These are phyloP conservation scores for Breynia disticha DNA, from an alignment of 441 rosid genomes.

Conservation along the genomic window DNA sequence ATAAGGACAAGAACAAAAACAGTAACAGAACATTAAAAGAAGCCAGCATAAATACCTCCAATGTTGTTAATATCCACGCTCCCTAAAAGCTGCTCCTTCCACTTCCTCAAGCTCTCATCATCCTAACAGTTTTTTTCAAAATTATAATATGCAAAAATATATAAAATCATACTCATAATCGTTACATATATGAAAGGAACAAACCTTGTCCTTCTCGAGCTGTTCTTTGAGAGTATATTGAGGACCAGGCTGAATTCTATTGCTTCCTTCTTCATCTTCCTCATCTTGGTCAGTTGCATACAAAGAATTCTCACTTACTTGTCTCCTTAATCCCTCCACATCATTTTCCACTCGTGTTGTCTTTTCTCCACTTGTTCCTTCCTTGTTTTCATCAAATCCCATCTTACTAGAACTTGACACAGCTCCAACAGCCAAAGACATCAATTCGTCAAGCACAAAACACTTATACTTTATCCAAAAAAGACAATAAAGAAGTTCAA, in stretches of 20 bases:
- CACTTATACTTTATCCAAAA: no score
- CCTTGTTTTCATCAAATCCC: slow-evolving; percentile 43
- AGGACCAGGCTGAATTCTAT: slow-evolving; percentile 60
- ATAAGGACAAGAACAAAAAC: no score
- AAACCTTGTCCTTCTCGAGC: slow-evolving; percentile 59
- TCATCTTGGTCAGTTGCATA: slow-evolving; percentile 41
- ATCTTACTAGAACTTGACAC: slow-evolving; percentile 41
- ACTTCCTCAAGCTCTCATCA: slow-evolving; percentile 79
- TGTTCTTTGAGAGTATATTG: slow-evolving; percentile 63
- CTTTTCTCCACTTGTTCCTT: slow-evolving; percentile 21
- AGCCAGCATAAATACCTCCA: slow-evolving; percentile 36
- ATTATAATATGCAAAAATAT: no score
- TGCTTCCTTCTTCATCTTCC: slow-evolving; percentile 34
- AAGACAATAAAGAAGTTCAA: neutral
- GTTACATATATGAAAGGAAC: neutral
- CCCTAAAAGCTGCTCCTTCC: slow-evolving; percentile 90
- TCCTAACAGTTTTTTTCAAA: slow-evolving; percentile 45
- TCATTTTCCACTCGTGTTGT: slow-evolving; percentile 17
- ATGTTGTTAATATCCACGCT: slow-evolving; percentile 57
- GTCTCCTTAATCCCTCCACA: slow-evolving; percentile 30
- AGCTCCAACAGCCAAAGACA: slow-evolving; percentile 64
- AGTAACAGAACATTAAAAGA: no score
- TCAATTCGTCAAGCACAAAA: slow-evolving; percentile 30
- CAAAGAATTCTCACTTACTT: slow-evolving; percentile 40
- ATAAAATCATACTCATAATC: neutral